Percentiles rank a stretch among this genome's conserved stretches.
Evolutionary conservation across 2,329 filamentous ascomycete genomes (phyloP).

Genomic region (Thielaviopsis musarum): DNA sequence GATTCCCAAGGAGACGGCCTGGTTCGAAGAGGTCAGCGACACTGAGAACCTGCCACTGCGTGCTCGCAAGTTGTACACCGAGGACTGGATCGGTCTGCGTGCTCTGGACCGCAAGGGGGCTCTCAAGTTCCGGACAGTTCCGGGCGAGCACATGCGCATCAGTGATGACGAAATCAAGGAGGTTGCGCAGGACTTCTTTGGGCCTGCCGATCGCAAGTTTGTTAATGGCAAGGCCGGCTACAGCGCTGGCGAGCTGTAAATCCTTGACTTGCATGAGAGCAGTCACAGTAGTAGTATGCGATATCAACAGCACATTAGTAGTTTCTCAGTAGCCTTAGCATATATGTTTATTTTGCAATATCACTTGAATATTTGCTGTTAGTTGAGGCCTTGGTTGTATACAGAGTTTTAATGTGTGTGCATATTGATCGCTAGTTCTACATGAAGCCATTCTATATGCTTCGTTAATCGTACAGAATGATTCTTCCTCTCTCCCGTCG

Average conservation of each 20-base stretch:
- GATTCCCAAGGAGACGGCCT: constrained; percentile 76
- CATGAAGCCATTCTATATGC: constrained; percentile 11
- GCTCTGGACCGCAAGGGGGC: constrained; percentile 62
- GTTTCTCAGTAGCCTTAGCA: background rate
- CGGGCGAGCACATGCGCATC: constrained; percentile 74
- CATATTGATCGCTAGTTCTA: constrained; percentile 11
- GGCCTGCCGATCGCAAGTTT: constrained; percentile 29
- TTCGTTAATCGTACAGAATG: constrained; percentile 13
- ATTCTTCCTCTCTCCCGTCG: background rate
- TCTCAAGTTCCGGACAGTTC: constrained; percentile 54
- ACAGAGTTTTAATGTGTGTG: constrained; percentile 6
- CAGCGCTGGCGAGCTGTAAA: constrained; percentile 3
- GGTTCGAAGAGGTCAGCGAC: constrained; percentile 76
- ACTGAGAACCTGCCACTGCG: constrained; percentile 50
- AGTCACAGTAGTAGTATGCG: background rate
- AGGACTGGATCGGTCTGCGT: constrained; percentile 87
- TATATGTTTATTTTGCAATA: background rate
- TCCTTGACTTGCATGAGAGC: no score
- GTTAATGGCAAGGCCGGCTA: background rate
- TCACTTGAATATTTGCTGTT: background rate
- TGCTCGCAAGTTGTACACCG: constrained; percentile 57
- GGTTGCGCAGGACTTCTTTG: constrained; percentile 51
- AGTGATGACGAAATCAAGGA: constrained; percentile 45
- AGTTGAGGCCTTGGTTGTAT: background rate
- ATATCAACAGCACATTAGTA: constrained; percentile 1